These are phyloP conservation scores for Apocynum venetum DNA, from an alignment of 257 asterid genomes.

Conservation along the genomic window DNA sequence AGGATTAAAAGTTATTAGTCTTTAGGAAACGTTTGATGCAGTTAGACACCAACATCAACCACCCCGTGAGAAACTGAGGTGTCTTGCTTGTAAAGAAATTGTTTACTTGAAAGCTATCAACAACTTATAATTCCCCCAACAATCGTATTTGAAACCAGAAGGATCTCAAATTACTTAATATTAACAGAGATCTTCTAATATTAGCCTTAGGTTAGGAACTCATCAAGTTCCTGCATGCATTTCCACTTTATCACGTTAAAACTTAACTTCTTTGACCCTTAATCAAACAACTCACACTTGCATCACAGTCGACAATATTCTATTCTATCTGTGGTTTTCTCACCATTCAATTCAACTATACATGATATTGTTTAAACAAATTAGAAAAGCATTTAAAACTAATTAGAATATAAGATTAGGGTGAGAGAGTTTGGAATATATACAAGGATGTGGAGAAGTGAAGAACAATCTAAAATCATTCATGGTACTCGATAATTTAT, in stretches of 20 bases:
- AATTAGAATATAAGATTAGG: no score
- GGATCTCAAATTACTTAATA: background rate
- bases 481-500: no score
- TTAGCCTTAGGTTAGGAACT: background rate
- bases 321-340: no score
- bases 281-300: background rate
- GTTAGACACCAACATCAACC: background rate
- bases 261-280: background rate
- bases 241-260: background rate
- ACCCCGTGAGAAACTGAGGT: background rate
- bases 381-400: background rate
- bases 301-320: background rate
- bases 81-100: background rate
- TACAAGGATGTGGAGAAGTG: no score
- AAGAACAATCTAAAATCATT: no score
- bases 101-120: slow-evolving; percentile 1
- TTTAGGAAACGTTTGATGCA: background rate
- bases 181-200: no score
- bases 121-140: background rate
- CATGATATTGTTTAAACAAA: background rate
- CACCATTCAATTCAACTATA: no score
- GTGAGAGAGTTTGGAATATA: no score
- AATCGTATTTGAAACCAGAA: background rate
- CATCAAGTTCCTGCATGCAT: background rate
- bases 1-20: background rate